phyloP scores from a whole-genome alignment of 495 filamentous ascomycete species.

The Podospora pseudoanserina region DNA sequence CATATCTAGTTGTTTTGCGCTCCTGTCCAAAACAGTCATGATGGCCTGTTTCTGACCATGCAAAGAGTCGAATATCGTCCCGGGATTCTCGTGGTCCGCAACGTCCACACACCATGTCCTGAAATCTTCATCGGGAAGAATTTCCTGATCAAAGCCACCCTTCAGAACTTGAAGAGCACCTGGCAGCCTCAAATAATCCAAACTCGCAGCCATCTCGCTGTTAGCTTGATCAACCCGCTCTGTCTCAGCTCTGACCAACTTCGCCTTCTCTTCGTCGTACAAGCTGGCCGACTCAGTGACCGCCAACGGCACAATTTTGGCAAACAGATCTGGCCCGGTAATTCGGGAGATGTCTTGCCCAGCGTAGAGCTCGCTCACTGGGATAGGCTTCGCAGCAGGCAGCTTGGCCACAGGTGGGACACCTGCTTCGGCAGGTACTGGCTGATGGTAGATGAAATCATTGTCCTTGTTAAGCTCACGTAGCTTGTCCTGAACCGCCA shows the following conservation, averaged over 20 bases:
- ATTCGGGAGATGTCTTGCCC: slow-evolving; percentile 96
- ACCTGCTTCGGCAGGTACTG: slow-evolving; percentile 77
- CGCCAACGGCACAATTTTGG: slow-evolving; percentile 92
- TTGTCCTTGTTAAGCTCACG: slow-evolving; percentile 82
- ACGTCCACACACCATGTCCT: slow-evolving; percentile 90
- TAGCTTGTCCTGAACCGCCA: slow-evolving; percentile 76
- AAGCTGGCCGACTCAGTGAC: slow-evolving; percentile 95
- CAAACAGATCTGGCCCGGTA: slow-evolving; percentile 94
- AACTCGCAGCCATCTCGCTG: slow-evolving; percentile 89
- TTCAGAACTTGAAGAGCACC: slow-evolving; percentile 87
- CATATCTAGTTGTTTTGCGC: slow-evolving; percentile 84
- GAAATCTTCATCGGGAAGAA: slow-evolving; percentile 85
- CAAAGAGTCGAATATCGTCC: slow-evolving; percentile 70
- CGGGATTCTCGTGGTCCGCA: slow-evolving; percentile 70
- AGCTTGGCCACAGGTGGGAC: slow-evolving; percentile 82
- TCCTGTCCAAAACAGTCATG: slow-evolving; percentile 64
- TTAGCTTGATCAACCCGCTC: slow-evolving; percentile 89
- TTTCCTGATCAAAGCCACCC: slow-evolving; percentile 86
- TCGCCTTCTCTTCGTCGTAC: slow-evolving; percentile 98
- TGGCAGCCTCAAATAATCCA: slow-evolving; percentile 91
- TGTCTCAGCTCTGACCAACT: slow-evolving; percentile 87
- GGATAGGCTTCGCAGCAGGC: slow-evolving; percentile 95
- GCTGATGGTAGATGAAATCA: slow-evolving; percentile 96
- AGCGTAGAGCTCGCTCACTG: slow-evolving; percentile 93
- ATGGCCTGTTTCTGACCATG: slow-evolving; percentile 74